phyloP scores from a whole-genome alignment of 2,329 filamentous ascomycete genomes.

The Xylariaceae sp. region DNA sequence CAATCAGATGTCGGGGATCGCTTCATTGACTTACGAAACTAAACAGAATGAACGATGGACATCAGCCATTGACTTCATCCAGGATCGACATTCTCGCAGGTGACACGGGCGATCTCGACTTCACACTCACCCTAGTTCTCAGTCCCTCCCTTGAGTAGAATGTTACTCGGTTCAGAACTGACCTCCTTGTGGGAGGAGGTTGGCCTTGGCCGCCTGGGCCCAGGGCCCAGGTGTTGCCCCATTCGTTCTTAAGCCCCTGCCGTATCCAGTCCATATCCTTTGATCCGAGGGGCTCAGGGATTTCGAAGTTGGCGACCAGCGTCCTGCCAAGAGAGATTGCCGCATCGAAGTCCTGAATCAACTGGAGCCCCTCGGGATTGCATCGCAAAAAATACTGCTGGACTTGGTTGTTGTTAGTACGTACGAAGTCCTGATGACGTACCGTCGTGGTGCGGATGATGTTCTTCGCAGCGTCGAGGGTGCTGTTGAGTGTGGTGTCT shows the following conservation, averaged over 20 bases:
- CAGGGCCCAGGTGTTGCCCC: neutral
- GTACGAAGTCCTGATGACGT: neutral
- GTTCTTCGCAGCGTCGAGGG: no score
- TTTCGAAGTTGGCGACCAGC: conserved; percentile 4
- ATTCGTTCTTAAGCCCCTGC: neutral
- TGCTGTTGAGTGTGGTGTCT: neutral
- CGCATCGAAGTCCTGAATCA: conserved; percentile 1
- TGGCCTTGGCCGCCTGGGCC: neutral
- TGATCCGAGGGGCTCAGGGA: neutral
- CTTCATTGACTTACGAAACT: neutral
- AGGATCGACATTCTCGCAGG: neutral
- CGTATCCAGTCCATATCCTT: neutral
- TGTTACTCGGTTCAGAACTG: neutral
- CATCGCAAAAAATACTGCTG: neutral
- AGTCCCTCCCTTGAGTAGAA: neutral
- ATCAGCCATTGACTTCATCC: neutral
- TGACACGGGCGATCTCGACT: neutral
- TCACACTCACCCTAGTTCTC: conserved; percentile 6
- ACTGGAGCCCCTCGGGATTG: neutral
- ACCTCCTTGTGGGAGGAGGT: neutral
- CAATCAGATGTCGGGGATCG: neutral
- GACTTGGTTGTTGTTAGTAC: neutral
- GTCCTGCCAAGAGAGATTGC: neutral
- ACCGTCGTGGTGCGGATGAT: no score
- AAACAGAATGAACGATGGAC: neutral